Evolutionary conservation across 2,329 filamentous ascomycete genomes (phyloP), one percentile per base, ranked within the genome.

Genomic region (Trichoderma cornu-damae): DNA sequence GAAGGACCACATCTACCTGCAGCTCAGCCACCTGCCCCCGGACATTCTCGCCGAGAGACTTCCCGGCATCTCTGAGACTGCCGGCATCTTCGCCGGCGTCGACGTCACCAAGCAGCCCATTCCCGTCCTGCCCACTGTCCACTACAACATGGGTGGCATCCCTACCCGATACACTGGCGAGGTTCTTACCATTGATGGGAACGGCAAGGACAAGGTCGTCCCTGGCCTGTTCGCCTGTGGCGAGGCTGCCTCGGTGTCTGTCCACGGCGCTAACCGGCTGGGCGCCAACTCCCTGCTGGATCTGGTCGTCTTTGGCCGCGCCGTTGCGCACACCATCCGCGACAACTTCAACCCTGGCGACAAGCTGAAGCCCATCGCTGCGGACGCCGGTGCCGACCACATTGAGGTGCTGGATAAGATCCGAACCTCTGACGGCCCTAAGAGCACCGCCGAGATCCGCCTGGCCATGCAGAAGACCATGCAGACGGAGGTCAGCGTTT

Each of bases 111-210:
- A 96, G 81, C 89, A 96, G 77, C 93, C 93, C 64, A 97, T 97
- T 66, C 93, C 93, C 61, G 93, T 97, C 64, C 82, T 97, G 62
- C 93, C 93, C 59, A 97, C 93, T 43, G 93, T 96, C 65, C 92
- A 99, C 82, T 99, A 99, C 84, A 96, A 96, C 83, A 99, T 97
- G 94, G 93, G 93, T 76, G 93, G 94, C 82, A 96, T 99, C 66
- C 93, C 93, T 52, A 97, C 94, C 65, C 90, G 90, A 70, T 97
- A 96, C 82, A 96, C 90, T 61, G 93, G 94, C 74, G 91, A 99
- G 78, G 94, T 97, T 61, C 77, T 99, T 65, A 95, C 90, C 16
- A 79, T 96, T 52, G 90, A 96, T 66, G 87, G 89, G 70, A 73
- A 84, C 61, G 94, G 94, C 65, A 85, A 96, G 59, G 94, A 97